A percentile compares a stretch with the other conserved stretches of the same genome.
Conservation (phyloP, 805 yeast genomes). For the Kazachstania psychrophila region DNA sequence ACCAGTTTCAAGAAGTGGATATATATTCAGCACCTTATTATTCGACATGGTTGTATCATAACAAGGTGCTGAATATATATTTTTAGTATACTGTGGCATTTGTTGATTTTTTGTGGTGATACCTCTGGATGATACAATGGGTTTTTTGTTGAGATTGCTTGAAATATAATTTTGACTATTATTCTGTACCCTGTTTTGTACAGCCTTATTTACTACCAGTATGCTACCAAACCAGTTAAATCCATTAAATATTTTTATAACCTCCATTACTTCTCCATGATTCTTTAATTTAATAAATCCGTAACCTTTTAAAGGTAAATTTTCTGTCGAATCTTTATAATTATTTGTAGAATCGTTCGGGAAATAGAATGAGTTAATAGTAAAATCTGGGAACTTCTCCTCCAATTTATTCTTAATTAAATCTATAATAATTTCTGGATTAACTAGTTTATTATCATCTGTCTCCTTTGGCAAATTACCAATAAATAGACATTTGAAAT, state of each 20-base stretch:
- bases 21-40: no score
- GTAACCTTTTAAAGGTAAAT: conserved; percentile 31
- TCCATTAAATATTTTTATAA: conserved; percentile 42
- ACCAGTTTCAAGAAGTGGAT: no score
- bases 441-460: conserved; percentile 21
- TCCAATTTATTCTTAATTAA: conserved; percentile 39
- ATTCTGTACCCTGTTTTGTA: conserved; percentile 22
- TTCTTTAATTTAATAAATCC: conserved; percentile 45
- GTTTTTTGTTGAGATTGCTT: not conserved
- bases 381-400: conserved; percentile 30
- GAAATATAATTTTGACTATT: not conserved
- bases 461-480: conserved; percentile 38
- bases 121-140: not conserved
- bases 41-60: not conserved
- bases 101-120: not conserved
- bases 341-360: conserved; percentile 14
- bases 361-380: conserved; percentile 24
- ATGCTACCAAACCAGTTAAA: conserved; percentile 29
- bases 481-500: conserved; percentile 47
- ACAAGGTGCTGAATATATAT: not conserved
- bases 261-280: conserved; percentile 41
- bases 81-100: conserved; percentile 1
- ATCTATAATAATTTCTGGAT: conserved; percentile 27
- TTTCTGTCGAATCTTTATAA: conserved; percentile 3
- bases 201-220: conserved; percentile 32